Evolutionary conservation across 495 filamentous ascomycete species (phyloP).

Genomic region (Penicillium robsamsonii): DNA sequence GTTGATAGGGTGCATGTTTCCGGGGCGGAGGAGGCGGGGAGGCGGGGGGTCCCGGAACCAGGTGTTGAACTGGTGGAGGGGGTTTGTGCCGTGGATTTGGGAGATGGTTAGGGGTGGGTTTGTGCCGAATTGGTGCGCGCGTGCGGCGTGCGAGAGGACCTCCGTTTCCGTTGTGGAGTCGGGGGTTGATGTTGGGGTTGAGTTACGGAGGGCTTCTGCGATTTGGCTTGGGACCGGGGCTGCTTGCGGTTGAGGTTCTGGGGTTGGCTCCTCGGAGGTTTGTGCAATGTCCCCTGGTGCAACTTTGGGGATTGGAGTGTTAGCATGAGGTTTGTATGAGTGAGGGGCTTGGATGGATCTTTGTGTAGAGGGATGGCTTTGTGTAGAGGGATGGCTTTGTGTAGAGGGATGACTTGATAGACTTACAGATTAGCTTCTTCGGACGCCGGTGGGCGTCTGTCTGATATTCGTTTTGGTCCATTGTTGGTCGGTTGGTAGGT

Average conservation of each 20-base stretch:
- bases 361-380: neutral
- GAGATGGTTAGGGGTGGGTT: slow-evolving; percentile 46
- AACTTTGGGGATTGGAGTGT: slow-evolving; percentile 30
- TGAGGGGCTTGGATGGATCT: neutral
- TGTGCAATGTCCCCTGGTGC: slow-evolving; percentile 44
- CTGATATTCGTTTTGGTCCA: slow-evolving; percentile 15
- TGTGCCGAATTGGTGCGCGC: slow-evolving; percentile 48
- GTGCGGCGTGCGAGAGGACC: slow-evolving; percentile 40
- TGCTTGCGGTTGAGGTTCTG: slow-evolving; percentile 57
- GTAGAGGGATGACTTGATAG: no score
- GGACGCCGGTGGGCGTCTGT: slow-evolving; percentile 28
- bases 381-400: neutral
- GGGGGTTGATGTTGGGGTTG: slow-evolving; percentile 42
- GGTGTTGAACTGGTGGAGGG: slow-evolving; percentile 77
- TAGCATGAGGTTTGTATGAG: slow-evolving; percentile 13
- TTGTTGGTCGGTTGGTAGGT: slow-evolving; percentile 4
- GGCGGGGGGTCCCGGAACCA: slow-evolving; percentile 80
- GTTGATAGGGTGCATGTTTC: slow-evolving; percentile 80
- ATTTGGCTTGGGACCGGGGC: slow-evolving; percentile 30
- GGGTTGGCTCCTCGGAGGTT: slow-evolving; percentile 19
- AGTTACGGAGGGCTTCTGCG: slow-evolving; percentile 28
- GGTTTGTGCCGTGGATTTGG: slow-evolving; percentile 45
- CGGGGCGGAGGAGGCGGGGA: slow-evolving; percentile 58
- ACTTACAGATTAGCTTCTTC: slow-evolving; percentile 48
- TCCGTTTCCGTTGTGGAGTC: slow-evolving; percentile 33